These are phyloP conservation scores for Nemania abortiva DNA, from an alignment of 2,329 filamentous ascomycete species.

Conservation along the genomic window DNA sequence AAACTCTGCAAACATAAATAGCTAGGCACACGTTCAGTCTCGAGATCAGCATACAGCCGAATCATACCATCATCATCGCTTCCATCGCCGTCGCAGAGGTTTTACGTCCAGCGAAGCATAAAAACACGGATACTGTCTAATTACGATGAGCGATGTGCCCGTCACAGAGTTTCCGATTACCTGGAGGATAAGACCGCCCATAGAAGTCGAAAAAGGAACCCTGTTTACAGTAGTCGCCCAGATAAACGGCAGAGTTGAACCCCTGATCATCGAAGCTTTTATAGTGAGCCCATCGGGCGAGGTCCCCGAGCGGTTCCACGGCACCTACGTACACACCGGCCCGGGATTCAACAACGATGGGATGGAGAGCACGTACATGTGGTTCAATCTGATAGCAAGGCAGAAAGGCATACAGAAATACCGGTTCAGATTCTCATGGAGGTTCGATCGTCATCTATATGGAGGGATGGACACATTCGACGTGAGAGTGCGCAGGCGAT, in stretches of 20 bases:
- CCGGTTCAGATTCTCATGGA: slow-evolving; percentile 27
- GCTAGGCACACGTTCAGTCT: background rate
- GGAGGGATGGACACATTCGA: background rate
- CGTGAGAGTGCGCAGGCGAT: background rate
- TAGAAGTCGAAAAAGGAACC: background rate
- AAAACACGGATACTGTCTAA: background rate
- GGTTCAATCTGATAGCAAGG: slow-evolving; percentile 2
- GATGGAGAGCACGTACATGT: slow-evolving; percentile 6
- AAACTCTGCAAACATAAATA: background rate
- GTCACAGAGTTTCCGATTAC: background rate
- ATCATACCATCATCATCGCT: background rate
- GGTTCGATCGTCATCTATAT: background rate
- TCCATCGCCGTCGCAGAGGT: background rate
- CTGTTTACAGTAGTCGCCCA: slow-evolving; percentile 15
- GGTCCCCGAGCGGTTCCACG: background rate
- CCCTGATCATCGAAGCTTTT: slow-evolving; percentile 8
- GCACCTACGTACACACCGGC: background rate
- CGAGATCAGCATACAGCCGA: background rate
- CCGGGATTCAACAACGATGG: slow-evolving; percentile 13
- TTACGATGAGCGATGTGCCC: slow-evolving; percentile 19
- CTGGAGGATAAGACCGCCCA: slow-evolving; percentile 11
- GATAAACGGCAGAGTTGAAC: background rate
- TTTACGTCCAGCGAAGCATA: background rate
- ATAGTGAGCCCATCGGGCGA: background rate
- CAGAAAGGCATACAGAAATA: background rate